Conservation (phyloP, 2,329 filamentous ascomycete species). For the Penicillium paneum region DNA sequence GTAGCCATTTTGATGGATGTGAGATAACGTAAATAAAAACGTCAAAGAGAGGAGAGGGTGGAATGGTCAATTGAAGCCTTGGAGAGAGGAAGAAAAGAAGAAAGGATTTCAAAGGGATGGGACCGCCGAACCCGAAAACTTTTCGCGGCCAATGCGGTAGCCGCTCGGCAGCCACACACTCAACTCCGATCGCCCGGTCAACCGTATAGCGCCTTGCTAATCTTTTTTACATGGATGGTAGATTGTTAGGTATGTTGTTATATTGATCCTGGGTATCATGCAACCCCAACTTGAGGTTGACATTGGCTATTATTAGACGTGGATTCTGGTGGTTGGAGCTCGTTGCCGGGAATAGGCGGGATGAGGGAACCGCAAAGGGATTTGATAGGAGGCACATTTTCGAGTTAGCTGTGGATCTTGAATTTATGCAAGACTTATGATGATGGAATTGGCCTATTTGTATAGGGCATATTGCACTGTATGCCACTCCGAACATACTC, state of each 20-base stretch:
- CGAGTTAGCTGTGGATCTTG: background rate
- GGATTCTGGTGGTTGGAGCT: background rate
- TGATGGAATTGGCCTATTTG: background rate
- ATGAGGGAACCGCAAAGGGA: background rate
- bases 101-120: slow-evolving; percentile 31
- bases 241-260: background rate
- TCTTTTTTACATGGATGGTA: background rate
- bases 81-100: slow-evolving; percentile 14
- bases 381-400: background rate
- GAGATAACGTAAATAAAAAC: slow-evolving; percentile 14
- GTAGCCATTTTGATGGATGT: slow-evolving; percentile 39
- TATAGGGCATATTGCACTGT: background rate
- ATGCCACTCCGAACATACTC: background rate
- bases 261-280: background rate
- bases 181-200: slow-evolving; percentile 7
- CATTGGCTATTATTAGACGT: background rate
- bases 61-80: slow-evolving; percentile 13
- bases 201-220: background rate
- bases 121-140: slow-evolving; percentile 31
- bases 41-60: slow-evolving; percentile 16
- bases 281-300: background rate
- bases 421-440: background rate
- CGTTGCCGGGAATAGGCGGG: background rate
- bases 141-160: slow-evolving; percentile 31
- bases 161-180: slow-evolving; percentile 11